A percentile compares a stretch with the other conserved stretches of the same genome.
Evolutionary conservation across 345 rosid species (phyloP).

Genomic region (sweet orange (Citrus sinensis)): DNA sequence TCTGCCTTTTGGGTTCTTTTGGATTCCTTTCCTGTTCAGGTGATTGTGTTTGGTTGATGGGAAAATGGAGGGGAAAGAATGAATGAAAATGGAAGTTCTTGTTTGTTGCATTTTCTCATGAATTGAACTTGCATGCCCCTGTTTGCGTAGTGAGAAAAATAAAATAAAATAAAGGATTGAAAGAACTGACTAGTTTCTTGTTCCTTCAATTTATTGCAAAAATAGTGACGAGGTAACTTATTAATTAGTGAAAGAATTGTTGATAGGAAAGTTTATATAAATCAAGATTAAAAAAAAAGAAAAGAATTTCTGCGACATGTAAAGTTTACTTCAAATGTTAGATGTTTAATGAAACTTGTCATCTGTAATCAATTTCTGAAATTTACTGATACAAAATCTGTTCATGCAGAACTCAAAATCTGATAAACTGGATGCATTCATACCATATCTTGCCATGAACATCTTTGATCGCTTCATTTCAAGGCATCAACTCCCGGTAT

Average conservation of each 20-base stretch:
- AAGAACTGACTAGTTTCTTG: neutral
- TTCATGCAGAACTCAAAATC: neutral
- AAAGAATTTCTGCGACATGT: too few species aligned
- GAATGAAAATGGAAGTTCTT: neutral
- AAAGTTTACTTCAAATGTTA: too few species aligned
- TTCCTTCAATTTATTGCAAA: too few species aligned
- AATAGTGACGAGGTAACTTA: neutral
- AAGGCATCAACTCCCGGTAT: slow-evolving; percentile 8
- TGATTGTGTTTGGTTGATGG: neutral
- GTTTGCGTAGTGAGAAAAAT: neutral
- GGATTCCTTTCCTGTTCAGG: too few species aligned
- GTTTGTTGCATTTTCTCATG: neutral
- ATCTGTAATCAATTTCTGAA: neutral
- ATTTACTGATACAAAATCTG: neutral
- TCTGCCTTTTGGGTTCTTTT: too few species aligned
- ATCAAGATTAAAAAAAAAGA: too few species aligned
- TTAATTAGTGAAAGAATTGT: neutral
- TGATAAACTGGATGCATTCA: neutral
- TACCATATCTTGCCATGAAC: slow-evolving; percentile 7
- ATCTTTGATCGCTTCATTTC: slow-evolving; percentile 5
- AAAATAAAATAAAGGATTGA: neutral
- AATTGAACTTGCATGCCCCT: neutral
- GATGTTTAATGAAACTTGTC: too few species aligned
- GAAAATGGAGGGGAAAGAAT: neutral
- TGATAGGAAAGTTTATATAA: neutral